Conservation (phyloP, 2,329 filamentous ascomycete species). For the Cryphonectria naterciae region DNA sequence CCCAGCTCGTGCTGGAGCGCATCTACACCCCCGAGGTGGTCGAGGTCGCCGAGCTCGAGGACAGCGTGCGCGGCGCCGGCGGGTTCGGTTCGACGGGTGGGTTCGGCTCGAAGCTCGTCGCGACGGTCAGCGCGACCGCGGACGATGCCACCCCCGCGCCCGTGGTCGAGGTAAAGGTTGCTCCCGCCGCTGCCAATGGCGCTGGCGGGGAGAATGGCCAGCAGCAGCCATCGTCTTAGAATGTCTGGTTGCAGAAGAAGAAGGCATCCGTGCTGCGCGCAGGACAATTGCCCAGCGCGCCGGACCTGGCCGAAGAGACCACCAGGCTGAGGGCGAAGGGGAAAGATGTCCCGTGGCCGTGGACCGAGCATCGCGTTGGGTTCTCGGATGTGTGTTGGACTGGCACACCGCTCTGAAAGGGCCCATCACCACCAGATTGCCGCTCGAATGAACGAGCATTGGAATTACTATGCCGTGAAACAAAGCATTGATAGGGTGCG, state of each 20-base stretch:
- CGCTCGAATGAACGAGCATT: not conserved
- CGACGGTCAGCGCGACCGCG: conserved; percentile 6
- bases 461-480: not conserved
- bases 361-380: conserved; percentile 21
- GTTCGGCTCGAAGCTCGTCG: conserved; percentile 18
- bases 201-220: conserved; percentile 4
- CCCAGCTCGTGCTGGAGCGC: conserved; percentile 90
- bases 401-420: conserved; percentile 23
- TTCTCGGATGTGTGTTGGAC: conserved; percentile 25
- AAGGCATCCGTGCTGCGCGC: conserved; percentile 8
- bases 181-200: conserved; percentile 12
- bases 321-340: conserved; percentile 9
- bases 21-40: conserved; percentile 91
- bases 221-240: conserved; percentile 29
- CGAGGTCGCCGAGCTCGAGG: conserved; percentile 86
- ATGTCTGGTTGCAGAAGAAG: conserved; percentile 26
- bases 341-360: conserved; percentile 27
- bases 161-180: conserved; percentile 3
- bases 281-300: not conserved
- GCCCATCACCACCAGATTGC: not conserved
- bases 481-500: not conserved
- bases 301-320: not conserved
- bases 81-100: conserved; percentile 88
- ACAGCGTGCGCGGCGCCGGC: conserved; percentile 86
- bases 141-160: conserved; percentile 6